Evolutionary conservation across 257 asterid species (phyloP), one percentile per base, ranked within the genome.

Genomic region (Nicotiana obtusifolia): DNA sequence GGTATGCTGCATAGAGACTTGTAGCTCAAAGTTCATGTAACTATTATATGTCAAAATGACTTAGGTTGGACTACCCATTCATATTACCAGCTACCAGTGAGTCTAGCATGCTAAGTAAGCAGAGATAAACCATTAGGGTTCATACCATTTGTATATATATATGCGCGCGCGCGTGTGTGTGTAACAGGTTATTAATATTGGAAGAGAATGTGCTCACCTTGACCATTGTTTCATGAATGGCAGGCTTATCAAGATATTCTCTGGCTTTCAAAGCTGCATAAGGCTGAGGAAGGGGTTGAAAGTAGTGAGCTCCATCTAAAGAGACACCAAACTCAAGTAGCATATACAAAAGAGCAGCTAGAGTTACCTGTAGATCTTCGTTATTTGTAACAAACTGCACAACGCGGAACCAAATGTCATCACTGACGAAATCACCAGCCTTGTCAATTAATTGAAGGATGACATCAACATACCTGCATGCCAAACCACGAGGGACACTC

Each of bases 341-440:
- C 64, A 49, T 53, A 71, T 53, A 64, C 37, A 80, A 11, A 30
- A 35, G 59, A 59, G 37, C 28, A 82, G 81, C 80, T 86, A 77
- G n/a, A 64, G 54, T 71, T 81, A 93, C 98, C 97, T 93, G 98
- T 82, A 95, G 90, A 87, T 95, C 98, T 90, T 93, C 98, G 20
- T 95, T 93, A 87, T 95, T 93, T 59, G 98, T 93, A 73, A 95
- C 98, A 69, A 95, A 95, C 87, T 93, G 98, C 87, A 95, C 98
- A 41, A 95, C 98, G 65, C 98, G 98, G 83, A 95, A 95, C 98
- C 98, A 95, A 78, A 95, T 95, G 88, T 93, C 98, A 87, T 95
- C 98, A 88, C 98, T 92, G 87, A 95, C 98, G 24, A 95, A 95
- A 85, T 95, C 98, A 82, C 98, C 98, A 24, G 98, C 98, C 92